Evolutionary conservation across 352 stramenopile species (phyloP).

Genomic region (Phytophthora pluvialis): DNA sequence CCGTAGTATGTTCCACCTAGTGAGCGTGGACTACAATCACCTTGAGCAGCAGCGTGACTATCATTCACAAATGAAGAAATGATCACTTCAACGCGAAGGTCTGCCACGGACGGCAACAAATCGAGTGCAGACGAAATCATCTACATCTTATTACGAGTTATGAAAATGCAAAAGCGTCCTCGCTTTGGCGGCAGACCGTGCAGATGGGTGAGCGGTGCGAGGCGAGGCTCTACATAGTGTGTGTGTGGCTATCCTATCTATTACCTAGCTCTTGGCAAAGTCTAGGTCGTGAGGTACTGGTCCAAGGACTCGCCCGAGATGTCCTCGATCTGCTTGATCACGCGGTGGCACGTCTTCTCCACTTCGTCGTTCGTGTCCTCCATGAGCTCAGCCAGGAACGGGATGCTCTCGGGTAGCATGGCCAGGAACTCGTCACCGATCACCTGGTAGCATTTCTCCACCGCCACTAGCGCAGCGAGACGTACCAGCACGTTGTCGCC

Average conservation of each 20-base stretch:
- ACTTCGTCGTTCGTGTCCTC: constrained; percentile 88
- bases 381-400: constrained; percentile 89
- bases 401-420: constrained; percentile 91
- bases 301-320: constrained; percentile 90
- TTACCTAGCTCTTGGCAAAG: constrained; percentile 12
- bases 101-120: too few relatives aligned
- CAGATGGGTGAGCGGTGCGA: neutral
- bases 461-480: constrained; percentile 76
- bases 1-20: too few relatives aligned
- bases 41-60: too few relatives aligned
- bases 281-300: constrained; percentile 83
- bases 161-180: constrained; percentile 37
- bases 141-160: constrained; percentile 40
- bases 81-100: too few relatives aligned
- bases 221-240: constrained; percentile 34
- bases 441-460: constrained; percentile 88
- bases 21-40: too few relatives aligned
- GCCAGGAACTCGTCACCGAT: constrained; percentile 90
- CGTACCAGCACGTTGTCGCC: constrained; percentile 65
- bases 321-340: constrained; percentile 92
- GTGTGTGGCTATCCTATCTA: constrained; percentile 41
- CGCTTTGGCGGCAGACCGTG: constrained; percentile 11
- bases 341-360: constrained; percentile 81
- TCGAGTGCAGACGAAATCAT: constrained; percentile 11
- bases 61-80: too few relatives aligned